phyloP scores from a whole-genome alignment of 1,139 yeast genomes.

The Diutina rugosa region DNA sequence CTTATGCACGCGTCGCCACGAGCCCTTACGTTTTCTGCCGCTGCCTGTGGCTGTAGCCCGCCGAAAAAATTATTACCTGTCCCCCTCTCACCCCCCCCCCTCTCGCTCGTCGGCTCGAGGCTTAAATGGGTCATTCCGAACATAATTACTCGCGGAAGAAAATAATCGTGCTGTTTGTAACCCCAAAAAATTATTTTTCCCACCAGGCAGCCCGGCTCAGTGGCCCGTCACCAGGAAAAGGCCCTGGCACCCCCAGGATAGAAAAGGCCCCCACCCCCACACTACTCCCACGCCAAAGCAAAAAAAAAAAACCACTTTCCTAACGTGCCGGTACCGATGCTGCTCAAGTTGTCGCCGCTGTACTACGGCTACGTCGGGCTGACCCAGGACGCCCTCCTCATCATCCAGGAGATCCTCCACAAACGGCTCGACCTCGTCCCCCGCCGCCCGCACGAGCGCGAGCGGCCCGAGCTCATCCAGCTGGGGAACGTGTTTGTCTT shows the following conservation, averaged over 20 bases:
- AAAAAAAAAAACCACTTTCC: neutral
- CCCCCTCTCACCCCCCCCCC: neutral
- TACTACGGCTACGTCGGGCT: constrained; percentile 69
- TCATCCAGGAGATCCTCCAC: constrained; percentile 67
- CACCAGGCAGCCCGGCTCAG: neutral
- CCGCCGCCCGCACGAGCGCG: constrained; percentile 75
- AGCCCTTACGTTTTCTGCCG: no score
- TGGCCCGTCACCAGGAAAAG: neutral
- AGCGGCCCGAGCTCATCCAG: constrained; percentile 48
- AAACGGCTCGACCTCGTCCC: constrained; percentile 53
- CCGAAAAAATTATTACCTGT: no score
- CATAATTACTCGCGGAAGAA: neutral
- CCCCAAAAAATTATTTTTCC: neutral
- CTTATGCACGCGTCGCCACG: neutral
- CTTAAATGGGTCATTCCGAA: neutral
- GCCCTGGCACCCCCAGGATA: neutral
- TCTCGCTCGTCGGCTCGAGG: neutral
- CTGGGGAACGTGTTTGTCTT: constrained; percentile 81
- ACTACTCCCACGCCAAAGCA: neutral
- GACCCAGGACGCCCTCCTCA: constrained; percentile 69
- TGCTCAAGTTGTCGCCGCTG: constrained; percentile 34
- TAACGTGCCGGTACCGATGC: neutral
- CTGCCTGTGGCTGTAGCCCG: neutral
- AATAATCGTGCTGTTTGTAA: neutral
- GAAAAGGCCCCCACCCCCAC: neutral